phyloP scores from a whole-genome alignment of 306 rosid species.

The Dalbergia cultrata region DNA sequence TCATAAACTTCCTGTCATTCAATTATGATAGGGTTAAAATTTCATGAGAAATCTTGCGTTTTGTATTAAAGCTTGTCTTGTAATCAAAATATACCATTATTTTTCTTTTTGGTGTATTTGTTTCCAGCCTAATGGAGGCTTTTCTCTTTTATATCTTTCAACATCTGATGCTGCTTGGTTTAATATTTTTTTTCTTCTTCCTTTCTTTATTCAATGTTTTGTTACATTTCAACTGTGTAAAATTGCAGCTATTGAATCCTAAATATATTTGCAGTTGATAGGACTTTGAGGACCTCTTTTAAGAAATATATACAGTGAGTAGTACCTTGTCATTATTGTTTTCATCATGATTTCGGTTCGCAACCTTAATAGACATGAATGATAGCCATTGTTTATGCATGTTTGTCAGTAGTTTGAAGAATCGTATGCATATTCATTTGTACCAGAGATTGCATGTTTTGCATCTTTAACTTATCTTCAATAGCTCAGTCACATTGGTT shows the following conservation, averaged over 20 bases:
- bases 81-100: not conserved
- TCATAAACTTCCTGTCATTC: slow-evolving; percentile 3
- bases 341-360: not conserved
- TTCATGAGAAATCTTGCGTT: not conserved
- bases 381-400: slow-evolving; percentile 11
- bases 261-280: slow-evolving; percentile 37
- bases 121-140: not conserved
- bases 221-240: not conserved
- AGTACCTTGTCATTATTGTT: slow-evolving; percentile 3
- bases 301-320: not conserved
- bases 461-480: slow-evolving; percentile 17
- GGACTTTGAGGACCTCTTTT: not conserved
- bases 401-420: slow-evolving; percentile 14
- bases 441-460: not conserved
- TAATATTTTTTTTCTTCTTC: not conserved
- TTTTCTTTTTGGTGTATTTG: slow-evolving; percentile 12
- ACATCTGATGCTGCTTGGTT: slow-evolving; percentile 3
- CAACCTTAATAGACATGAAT: slow-evolving; percentile 18
- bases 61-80: not conserved
- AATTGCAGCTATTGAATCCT: slow-evolving; percentile 12
- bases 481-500: slow-evolving; percentile 24
- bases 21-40: slow-evolving; percentile 7
- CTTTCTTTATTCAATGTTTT: not conserved
- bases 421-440: not conserved
- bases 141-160: not conserved